Percentiles rank a stretch among this genome's conserved stretches.
These are phyloP conservation scores for Starmerella stigmatis DNA, from an alignment of 805 yeast genomes.

Conservation along the genomic window DNA sequence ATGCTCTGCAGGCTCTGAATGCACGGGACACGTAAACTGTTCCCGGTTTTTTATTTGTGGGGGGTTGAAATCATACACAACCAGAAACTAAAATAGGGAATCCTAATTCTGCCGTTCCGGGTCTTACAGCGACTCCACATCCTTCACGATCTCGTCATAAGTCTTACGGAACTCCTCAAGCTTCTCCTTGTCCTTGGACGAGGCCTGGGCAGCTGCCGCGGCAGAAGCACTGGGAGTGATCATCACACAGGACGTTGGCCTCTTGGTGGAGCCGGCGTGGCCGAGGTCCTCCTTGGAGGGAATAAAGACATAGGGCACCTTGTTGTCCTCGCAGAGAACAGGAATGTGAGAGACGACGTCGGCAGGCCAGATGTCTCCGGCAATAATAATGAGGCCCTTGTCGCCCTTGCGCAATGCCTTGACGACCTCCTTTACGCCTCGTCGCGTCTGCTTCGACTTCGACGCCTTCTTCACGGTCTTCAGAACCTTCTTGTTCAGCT, in stretches of 20 bases:
- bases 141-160: conserved; percentile 89
- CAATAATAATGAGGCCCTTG: conserved; percentile 90
- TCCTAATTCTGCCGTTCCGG: no score
- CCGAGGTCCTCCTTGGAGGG: conserved; percentile 98
- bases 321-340: conserved; percentile 86
- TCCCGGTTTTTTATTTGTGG: background rate
- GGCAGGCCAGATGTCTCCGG: conserved; percentile 96
- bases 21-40: background rate
- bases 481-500: conserved; percentile 85
- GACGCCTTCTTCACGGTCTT: conserved; percentile 97
- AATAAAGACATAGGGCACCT: conserved; percentile 84
- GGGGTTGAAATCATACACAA: no score
- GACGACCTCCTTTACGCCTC: conserved; percentile 98
- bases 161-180: conserved; percentile 84
- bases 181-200: conserved; percentile 47
- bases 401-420: conserved; percentile 97
- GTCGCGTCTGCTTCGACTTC: conserved; percentile 93
- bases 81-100: no score
- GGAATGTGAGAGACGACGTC: conserved; percentile 97
- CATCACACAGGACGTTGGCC: conserved; percentile 98
- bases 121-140: conserved; percentile 39
- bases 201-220: conserved; percentile 67
- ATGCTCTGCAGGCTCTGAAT: no score
- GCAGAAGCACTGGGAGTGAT: conserved; percentile 52
- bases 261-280: conserved; percentile 96